A percentile compares a stretch with the other conserved stretches of the same genome.
phyloP scores from a whole-genome alignment of 441 rosid species.

The Gossypium davidsonii region DNA sequence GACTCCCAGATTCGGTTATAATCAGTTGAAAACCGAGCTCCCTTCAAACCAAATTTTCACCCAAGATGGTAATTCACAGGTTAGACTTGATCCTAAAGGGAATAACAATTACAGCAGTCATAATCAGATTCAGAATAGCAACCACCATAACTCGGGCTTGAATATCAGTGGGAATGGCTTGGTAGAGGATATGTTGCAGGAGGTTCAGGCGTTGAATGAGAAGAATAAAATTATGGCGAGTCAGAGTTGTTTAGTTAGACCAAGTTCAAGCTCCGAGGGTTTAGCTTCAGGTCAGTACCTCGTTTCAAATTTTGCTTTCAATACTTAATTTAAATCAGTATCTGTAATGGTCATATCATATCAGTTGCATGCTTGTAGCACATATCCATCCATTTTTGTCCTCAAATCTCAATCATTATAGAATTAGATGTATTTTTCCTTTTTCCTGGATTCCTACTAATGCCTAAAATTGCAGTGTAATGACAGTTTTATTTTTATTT shows the following conservation, averaged over 20 bases:
- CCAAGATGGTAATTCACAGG: constrained; percentile 23
- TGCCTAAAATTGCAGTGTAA: not conserved
- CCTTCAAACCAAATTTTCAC: constrained; percentile 60
- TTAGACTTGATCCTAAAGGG: constrained; percentile 13
- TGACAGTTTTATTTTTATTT: not conserved
- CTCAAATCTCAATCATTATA: not conserved
- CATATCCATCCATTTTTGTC: not conserved
- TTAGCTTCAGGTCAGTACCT: constrained; percentile 13
- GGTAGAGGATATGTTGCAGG: constrained; percentile 57
- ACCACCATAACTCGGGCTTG: constrained; percentile 1
- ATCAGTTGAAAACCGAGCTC: constrained; percentile 49
- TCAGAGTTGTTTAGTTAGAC: not conserved
- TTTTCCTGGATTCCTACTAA: too few relatives aligned
- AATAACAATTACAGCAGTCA: constrained; percentile 14
- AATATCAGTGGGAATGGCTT: constrained; percentile 35
- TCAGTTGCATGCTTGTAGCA: not conserved
- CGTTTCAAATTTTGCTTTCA: not conserved
- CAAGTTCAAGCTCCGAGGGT: constrained; percentile 28
- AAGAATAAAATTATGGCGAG: constrained; percentile 29
- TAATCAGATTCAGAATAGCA: not conserved
- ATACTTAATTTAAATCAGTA: not conserved
- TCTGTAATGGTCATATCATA: too few relatives aligned
- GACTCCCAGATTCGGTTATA: constrained; percentile 19
- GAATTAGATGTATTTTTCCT: not conserved
- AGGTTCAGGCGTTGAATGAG: constrained; percentile 33